A percentile compares a stretch with the other conserved stretches of the same genome.
Conservation (phyloP, 2,329 filamentous ascomycete species). For the Phaeosphaeria sp. region DNA sequence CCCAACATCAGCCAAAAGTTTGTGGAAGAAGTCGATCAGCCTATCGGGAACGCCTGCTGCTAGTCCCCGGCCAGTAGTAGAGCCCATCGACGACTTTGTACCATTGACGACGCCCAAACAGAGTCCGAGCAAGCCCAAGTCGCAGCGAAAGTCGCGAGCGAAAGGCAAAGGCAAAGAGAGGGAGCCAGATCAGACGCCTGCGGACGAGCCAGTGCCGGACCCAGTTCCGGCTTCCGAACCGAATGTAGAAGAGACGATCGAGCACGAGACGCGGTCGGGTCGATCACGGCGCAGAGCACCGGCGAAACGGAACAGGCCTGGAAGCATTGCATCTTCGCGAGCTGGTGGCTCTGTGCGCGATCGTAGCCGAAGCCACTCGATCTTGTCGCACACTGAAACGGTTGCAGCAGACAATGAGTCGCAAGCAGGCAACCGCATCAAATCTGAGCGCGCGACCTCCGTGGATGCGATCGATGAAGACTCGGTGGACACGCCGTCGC, state of each 20-base stretch:
- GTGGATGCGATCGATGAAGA: slow-evolving; percentile 51
- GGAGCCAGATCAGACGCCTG: slow-evolving; percentile 19
- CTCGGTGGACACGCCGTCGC: slow-evolving; percentile 32
- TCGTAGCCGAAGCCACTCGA: slow-evolving; percentile 57
- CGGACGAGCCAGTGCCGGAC: slow-evolving; percentile 19
- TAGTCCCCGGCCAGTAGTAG: slow-evolving; percentile 30
- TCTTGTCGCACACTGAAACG: slow-evolving; percentile 55
- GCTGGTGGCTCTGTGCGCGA: slow-evolving; percentile 53
- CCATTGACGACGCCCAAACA: slow-evolving; percentile 22
- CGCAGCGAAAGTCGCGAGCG: slow-evolving; percentile 30
- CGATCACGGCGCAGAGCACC: slow-evolving; percentile 40
- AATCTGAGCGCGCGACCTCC: slow-evolving; percentile 56
- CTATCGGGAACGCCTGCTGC: slow-evolving; percentile 21
- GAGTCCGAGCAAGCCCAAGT: slow-evolving; percentile 28
- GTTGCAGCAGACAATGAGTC: slow-evolving; percentile 50
- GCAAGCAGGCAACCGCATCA: slow-evolving; percentile 49
- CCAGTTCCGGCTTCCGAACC: slow-evolving; percentile 19
- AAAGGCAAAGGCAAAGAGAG: slow-evolving; percentile 37
- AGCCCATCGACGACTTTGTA: slow-evolving; percentile 38
- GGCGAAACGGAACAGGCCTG: slow-evolving; percentile 38
- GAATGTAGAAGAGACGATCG: slow-evolving; percentile 31
- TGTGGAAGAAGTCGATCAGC: slow-evolving; percentile 41
- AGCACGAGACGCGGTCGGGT: slow-evolving; percentile 38
- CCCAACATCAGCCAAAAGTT: slow-evolving; percentile 38
- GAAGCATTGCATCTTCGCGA: slow-evolving; percentile 56